A percentile compares a stretch with the other conserved stretches of the same genome.
These are phyloP conservation scores for Sugiyamaella floridensis DNA, from an alignment of 805 yeast genomes.

Conservation along the genomic window DNA sequence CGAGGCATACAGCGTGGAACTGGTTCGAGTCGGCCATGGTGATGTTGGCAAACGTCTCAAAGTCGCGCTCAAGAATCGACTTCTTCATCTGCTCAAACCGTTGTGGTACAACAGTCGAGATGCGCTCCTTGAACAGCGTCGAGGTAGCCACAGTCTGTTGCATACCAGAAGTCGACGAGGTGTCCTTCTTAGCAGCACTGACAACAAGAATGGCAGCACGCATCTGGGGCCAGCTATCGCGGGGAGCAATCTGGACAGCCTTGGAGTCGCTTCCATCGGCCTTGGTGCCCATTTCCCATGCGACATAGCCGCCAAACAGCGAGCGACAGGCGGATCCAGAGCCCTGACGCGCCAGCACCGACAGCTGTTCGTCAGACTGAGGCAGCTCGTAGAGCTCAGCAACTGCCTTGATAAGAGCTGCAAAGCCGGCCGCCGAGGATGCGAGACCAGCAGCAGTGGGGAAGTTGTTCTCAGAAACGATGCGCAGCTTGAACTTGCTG, in stretches of 20 bases:
- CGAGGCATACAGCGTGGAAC: constrained; percentile 96
- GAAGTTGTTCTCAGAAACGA: constrained; percentile 91
- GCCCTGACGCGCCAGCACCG: constrained; percentile 94
- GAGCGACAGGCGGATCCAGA: constrained; percentile 99
- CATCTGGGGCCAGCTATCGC: constrained; percentile 85
- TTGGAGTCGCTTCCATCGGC: constrained; percentile 84
- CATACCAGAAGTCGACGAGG: constrained; percentile 94
- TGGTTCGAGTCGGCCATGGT: constrained; percentile 97
- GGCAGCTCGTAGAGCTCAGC: constrained; percentile 80
- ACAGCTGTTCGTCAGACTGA: constrained; percentile 75
- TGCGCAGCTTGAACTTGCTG: constrained; percentile 59
- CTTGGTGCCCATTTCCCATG: constrained; percentile 92
- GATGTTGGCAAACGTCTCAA: constrained; percentile 72
- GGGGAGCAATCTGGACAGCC: constrained; percentile 87
- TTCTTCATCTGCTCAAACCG: constrained; percentile 78
- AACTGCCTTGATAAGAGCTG: constrained; percentile 88
- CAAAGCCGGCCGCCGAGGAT: constrained; percentile 96
- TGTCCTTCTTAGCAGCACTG: constrained; percentile 88
- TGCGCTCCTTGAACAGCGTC: constrained; percentile 74
- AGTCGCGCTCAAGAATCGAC: constrained; percentile 68
- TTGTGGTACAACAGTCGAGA: constrained; percentile 74
- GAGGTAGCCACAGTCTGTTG: constrained; percentile 89
- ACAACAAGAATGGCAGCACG: constrained; percentile 90
- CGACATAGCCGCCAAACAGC: constrained; percentile 93
- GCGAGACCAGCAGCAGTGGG: constrained; percentile 99